phyloP scores from a whole-genome alignment of 2,329 filamentous ascomycete genomes.

The Xylariaceae sp. region DNA sequence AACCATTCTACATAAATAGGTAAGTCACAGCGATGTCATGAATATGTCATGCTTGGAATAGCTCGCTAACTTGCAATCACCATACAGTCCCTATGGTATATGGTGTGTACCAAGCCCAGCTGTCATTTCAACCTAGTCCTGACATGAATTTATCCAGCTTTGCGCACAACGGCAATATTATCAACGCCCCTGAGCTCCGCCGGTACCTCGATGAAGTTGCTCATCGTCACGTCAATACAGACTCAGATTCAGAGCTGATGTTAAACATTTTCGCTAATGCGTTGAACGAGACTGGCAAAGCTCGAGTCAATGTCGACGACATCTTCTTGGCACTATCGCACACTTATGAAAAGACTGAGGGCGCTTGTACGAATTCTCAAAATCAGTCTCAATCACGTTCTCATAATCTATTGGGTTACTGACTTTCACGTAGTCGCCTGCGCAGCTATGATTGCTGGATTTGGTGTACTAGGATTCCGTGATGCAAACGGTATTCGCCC shows the following conservation, averaged over 20 bases:
- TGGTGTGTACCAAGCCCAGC: slow-evolving; percentile 31
- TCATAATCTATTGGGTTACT: neutral
- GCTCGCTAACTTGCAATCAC: no score
- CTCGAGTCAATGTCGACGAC: slow-evolving; percentile 76
- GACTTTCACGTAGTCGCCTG: neutral
- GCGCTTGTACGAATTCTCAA: slow-evolving; percentile 78
- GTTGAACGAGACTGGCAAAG: slow-evolving; percentile 79
- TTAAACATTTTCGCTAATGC: slow-evolving; percentile 76
- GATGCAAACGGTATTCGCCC: slow-evolving; percentile 78
- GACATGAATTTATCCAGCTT: slow-evolving; percentile 34
- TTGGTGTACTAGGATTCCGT: slow-evolving; percentile 52
- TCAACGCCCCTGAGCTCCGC: slow-evolving; percentile 67
- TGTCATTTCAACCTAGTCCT: neutral
- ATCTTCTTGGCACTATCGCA: slow-evolving; percentile 68
- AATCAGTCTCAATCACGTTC: no score
- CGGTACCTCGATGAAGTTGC: slow-evolving; percentile 48
- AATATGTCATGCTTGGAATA: no score
- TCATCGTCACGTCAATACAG: slow-evolving; percentile 64
- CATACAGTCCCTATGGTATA: slow-evolving; percentile 69
- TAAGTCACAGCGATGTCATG: no score
- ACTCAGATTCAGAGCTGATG: slow-evolving; percentile 30
- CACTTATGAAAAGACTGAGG: slow-evolving; percentile 70
- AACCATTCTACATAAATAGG: slow-evolving; percentile 80
- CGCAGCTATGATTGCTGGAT: slow-evolving; percentile 69
- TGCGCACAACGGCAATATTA: slow-evolving; percentile 72